Base-by-base conservation (phyloP, 768 basidiomycete genomes). In the Russula earlei region DNA sequence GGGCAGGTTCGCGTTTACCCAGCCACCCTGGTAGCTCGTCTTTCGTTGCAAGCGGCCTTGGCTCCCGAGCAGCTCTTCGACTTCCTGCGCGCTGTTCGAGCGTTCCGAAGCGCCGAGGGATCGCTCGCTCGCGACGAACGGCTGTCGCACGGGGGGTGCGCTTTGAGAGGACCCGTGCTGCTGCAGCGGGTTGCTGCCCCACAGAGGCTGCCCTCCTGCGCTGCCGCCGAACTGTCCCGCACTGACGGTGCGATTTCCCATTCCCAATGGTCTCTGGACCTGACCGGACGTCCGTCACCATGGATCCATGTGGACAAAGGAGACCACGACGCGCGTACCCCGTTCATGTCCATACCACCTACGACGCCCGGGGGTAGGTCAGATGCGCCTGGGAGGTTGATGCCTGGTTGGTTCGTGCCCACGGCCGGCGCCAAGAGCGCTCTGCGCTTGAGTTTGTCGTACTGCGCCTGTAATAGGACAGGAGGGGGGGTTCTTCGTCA, bases 401-500 rank as follows among this genome's bases (percentile, higher is more conserved):
- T 48, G 49, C 53, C 58, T n/a, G 44, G 54, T 43, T 55, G 49
- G 25, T 49, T 50, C 14, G 49, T n/a, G 20, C 45, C 59, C 19
- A 46, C 33, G 8, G 41, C 27, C 10, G 57, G 55, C 6, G 52
- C 81, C 22, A 92, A 79, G 17, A 92, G 75, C 14, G 86, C 79
- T 63, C 81, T 91, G 54, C 89, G 80, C 70, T 89, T 92, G 62
- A 90, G 76, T 66, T 87, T 89, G 66, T 92, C 90, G 58, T 85
- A 79, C 63, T 89, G 86, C 40, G 71, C 72, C 89, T 91, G 55
- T 9, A 17, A 22, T 19, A 5, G 19, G 22, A 27, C 8, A 27
- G 44, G 42, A 38, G n/a, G 6, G 24, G 12, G 22, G 14, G 10
- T 19, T 17, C 31, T 12, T 25, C 22, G 36, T 34, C 37, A 44